phyloP scores from a whole-genome alignment of 1,284 basidiomycete genomes.

The Naganishia albida region DNA sequence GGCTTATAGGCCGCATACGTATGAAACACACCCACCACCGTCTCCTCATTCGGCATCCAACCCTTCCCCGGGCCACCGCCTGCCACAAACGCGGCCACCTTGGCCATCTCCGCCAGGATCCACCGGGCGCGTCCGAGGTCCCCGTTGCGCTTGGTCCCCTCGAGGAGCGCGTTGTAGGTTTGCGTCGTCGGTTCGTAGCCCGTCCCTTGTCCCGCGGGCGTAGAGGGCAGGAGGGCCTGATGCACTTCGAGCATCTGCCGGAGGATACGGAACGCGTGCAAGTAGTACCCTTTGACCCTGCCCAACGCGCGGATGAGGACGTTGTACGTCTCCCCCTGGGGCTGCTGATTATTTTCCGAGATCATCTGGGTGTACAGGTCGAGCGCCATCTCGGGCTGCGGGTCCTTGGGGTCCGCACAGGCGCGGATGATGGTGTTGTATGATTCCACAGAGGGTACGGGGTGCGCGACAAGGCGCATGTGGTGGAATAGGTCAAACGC shows the following conservation, averaged over 20 bases:
- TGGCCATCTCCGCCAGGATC: constrained; percentile 74
- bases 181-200: constrained; percentile 65
- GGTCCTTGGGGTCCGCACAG: constrained; percentile 64
- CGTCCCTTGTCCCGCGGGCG: constrained; percentile 38
- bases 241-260: constrained; percentile 77
- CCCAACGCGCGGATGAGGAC: constrained; percentile 70
- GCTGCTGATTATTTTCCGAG: constrained; percentile 63
- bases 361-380: constrained; percentile 93
- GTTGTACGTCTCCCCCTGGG: constrained; percentile 73
- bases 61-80: constrained; percentile 29
- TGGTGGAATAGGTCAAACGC: constrained; percentile 94
- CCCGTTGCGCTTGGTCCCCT: constrained; percentile 82
- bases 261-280: constrained; percentile 75
- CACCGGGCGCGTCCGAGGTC: constrained; percentile 82
- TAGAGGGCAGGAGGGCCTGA: constrained; percentile 51
- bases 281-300: constrained; percentile 62
- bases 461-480: constrained; percentile 92
- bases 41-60: constrained; percentile 65
- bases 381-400: constrained; percentile 85
- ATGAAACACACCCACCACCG: constrained; percentile 82
- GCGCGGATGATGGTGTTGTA: constrained; percentile 87
- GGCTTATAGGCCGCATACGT: constrained; percentile 80
- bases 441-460: constrained; percentile 69
- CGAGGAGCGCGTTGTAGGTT: constrained; percentile 80
- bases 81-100: constrained; percentile 37